phyloP scores from a whole-genome alignment of 805 yeast species.

The Yamadazyma phyllophila region DNA sequence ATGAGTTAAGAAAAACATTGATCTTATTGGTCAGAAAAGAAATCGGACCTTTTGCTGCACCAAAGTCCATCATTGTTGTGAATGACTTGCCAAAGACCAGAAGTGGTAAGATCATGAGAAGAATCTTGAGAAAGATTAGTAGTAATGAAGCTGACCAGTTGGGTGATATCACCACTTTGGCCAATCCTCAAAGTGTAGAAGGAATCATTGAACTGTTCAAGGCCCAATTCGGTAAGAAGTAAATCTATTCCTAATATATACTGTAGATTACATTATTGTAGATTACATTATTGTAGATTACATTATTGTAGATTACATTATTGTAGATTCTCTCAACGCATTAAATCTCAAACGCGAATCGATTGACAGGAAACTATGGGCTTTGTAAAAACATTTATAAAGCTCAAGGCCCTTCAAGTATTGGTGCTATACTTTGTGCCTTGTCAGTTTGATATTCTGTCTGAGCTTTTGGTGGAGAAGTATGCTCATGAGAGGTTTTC shows the following conservation, averaged over 20 bases:
- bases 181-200: slow-evolving; percentile 72
- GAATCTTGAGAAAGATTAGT: slow-evolving; percentile 73
- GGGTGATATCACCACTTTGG: slow-evolving; percentile 75
- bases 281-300: too few relatives aligned
- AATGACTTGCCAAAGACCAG: slow-evolving; percentile 82
- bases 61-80: slow-evolving; percentile 68
- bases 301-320: too few relatives aligned
- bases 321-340: too few relatives aligned
- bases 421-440: slow-evolving; percentile 40
- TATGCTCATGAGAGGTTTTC: not conserved
- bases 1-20: slow-evolving; percentile 59
- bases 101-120: slow-evolving; percentile 85
- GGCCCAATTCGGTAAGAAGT: slow-evolving; percentile 42
- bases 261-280: too few relatives aligned
- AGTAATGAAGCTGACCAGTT: slow-evolving; percentile 77
- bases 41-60: slow-evolving; percentile 86
- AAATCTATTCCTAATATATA: slow-evolving; percentile 4
- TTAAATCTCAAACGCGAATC: not conserved
- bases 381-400: slow-evolving; percentile 3
- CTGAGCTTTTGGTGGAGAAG: slow-evolving; percentile 31
- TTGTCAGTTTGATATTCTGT: slow-evolving; percentile 49
- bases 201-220: slow-evolving; percentile 53
- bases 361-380: not conserved
- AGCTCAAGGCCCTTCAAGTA: slow-evolving; percentile 24
- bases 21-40: slow-evolving; percentile 70